phyloP scores from a whole-genome alignment of 2,329 filamentous ascomycete genomes.

The Phialophora verrucosa region DNA sequence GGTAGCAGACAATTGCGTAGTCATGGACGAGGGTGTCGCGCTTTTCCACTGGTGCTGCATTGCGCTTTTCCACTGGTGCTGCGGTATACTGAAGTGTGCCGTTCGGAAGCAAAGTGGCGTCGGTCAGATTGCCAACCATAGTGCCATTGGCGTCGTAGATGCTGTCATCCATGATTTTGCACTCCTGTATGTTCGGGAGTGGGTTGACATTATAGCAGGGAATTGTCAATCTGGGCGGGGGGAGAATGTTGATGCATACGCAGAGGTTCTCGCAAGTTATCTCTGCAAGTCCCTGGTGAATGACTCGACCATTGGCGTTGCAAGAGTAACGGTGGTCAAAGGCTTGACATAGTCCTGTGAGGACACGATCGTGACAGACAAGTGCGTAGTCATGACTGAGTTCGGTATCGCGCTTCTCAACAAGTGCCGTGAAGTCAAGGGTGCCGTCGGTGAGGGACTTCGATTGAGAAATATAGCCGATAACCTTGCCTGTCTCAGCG shows the following conservation, averaged over 20 bases:
- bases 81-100: slow-evolving; percentile 20
- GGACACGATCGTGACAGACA: not conserved
- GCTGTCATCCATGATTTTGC: slow-evolving; percentile 1
- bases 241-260: not conserved
- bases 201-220: not conserved
- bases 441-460: not conserved
- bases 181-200: not conserved
- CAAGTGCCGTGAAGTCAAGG: not conserved
- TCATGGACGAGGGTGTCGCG: not conserved
- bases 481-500: not conserved
- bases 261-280: not conserved
- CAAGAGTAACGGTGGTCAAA: not conserved
- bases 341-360: not conserved
- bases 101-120: slow-evolving; percentile 17
- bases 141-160: slow-evolving; percentile 11
- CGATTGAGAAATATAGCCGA: not conserved
- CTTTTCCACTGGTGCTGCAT: not conserved
- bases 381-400: not conserved
- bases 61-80: not conserved
- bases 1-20: not conserved
- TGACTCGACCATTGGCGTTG: not conserved
- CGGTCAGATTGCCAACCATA: slow-evolving; percentile 9
- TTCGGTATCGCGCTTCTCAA: not conserved
- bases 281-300: not conserved
- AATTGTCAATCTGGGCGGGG: not conserved